Conservation (phyloP, 1,284 basidiomycete species). For the Ustanciosporium gigantosporum region DNA sequence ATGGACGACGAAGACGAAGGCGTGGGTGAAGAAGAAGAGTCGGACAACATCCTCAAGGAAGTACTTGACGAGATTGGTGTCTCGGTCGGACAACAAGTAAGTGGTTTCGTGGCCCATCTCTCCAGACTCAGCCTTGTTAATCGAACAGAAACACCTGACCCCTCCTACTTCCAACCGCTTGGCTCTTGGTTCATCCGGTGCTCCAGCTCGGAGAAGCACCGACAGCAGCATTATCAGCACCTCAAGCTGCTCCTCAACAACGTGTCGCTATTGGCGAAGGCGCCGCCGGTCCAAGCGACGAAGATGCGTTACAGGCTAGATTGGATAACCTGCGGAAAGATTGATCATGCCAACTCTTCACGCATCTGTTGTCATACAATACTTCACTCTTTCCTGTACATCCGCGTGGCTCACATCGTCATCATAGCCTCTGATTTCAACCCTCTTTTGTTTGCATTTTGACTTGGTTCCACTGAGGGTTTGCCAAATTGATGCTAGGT, state of each 20-base stretch:
- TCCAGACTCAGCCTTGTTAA: not conserved
- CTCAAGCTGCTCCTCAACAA: slow-evolving; percentile 39
- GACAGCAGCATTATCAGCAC: slow-evolving; percentile 32
- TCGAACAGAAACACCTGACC: too few species aligned
- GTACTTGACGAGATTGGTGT: slow-evolving; percentile 98
- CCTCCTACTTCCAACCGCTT: not conserved
- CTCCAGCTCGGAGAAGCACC: slow-evolving; percentile 53
- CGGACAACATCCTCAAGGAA: slow-evolving; percentile 92
- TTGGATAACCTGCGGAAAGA: slow-evolving; percentile 54
- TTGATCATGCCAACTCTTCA: too few species aligned
- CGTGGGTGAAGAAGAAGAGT: slow-evolving; percentile 77
- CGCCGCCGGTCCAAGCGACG: slow-evolving; percentile 29
- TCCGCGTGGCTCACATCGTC: too few species aligned
- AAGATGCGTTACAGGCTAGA: slow-evolving; percentile 57
- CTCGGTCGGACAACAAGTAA: slow-evolving; percentile 83
- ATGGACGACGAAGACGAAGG: slow-evolving; percentile 90
- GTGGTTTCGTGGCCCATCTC: slow-evolving; percentile 31
- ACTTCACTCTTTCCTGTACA: not conserved
- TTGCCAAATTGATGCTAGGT: too few species aligned
- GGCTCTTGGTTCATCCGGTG: too few species aligned
- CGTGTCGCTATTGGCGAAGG: slow-evolving; percentile 56
- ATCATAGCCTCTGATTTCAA: too few species aligned
- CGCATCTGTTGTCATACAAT: not conserved
- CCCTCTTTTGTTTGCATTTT: too few species aligned
- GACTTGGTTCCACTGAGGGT: too few species aligned